These are phyloP conservation scores for Aureobasidium namibiae DNA, from an alignment of 2,329 filamentous ascomycete species.

Conservation along the genomic window DNA sequence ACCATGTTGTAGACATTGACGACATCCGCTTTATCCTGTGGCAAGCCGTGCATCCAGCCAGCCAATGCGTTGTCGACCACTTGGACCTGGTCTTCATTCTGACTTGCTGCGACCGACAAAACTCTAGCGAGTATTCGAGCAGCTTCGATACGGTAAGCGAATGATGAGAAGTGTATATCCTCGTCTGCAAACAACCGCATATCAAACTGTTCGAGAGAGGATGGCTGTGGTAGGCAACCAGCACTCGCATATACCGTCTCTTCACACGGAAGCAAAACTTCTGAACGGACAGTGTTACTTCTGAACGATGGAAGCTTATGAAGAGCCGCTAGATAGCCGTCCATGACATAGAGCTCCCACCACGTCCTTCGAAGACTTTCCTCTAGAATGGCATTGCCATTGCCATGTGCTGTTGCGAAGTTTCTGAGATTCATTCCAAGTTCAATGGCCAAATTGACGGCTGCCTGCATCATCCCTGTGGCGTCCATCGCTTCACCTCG, in stretches of 20 bases:
- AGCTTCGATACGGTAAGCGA: constrained; percentile 75
- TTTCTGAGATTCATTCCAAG: constrained; percentile 65
- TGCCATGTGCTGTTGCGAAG: constrained; percentile 57
- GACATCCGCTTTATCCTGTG: constrained; percentile 60
- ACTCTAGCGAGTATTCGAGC: constrained; percentile 70
- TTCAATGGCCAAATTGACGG: constrained; percentile 64
- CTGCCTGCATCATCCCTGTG: constrained; percentile 56
- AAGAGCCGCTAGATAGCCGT: constrained; percentile 76
- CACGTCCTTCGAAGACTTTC: constrained; percentile 84
- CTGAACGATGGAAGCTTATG: constrained; percentile 62
- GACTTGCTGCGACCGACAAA: constrained; percentile 42
- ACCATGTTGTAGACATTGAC: constrained; percentile 61
- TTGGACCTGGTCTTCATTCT: constrained; percentile 39
- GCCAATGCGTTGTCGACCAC: constrained; percentile 53
- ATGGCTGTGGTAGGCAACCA: constrained; percentile 44
- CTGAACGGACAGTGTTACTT: constrained; percentile 57
- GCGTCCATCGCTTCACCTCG: constrained; percentile 63
- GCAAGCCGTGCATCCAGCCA: constrained; percentile 76
- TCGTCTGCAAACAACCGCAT: constrained; percentile 66
- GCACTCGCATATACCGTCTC: constrained; percentile 57
- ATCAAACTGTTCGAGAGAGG: constrained; percentile 67
- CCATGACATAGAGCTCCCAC: constrained; percentile 80
- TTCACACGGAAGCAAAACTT: constrained; percentile 73
- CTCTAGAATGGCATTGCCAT: constrained; percentile 59
- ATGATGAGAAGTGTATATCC: constrained; percentile 69